These are phyloP conservation scores for Colletotrichum godetiae DNA, from an alignment of 2,329 filamentous ascomycete species.

Conservation along the genomic window DNA sequence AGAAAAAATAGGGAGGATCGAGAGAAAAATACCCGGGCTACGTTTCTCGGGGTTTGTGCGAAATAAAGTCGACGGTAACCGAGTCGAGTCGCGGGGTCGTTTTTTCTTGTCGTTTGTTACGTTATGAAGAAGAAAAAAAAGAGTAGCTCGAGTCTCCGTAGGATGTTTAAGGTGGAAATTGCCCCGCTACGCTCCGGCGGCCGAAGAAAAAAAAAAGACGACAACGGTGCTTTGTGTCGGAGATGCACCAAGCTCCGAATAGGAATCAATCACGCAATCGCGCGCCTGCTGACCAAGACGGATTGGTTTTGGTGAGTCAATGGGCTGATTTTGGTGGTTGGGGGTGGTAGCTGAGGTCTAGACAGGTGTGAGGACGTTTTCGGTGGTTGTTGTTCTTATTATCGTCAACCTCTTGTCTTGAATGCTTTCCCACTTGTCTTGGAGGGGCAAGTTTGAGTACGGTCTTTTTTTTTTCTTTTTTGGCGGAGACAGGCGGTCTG, in stretches of 20 bases:
- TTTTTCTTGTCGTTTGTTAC: slow-evolving; percentile 29
- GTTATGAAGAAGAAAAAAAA: slow-evolving; percentile 15
- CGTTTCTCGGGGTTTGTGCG: slow-evolving; percentile 1
- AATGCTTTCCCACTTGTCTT: neutral
- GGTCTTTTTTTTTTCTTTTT: neutral
- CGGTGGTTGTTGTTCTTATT: neutral
- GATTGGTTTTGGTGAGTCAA: slow-evolving; percentile 33
- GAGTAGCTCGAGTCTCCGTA: slow-evolving; percentile 16
- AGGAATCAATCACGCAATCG: slow-evolving; percentile 37
- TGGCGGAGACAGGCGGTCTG: neutral
- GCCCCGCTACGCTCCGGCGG: slow-evolving; percentile 20
- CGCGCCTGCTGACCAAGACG: slow-evolving; percentile 27
- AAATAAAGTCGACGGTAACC: slow-evolving; percentile 26
- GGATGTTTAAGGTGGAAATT: slow-evolving; percentile 27
- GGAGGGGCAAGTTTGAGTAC: neutral
- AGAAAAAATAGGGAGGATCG: neutral
- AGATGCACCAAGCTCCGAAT: slow-evolving; percentile 22
- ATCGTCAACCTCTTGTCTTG: neutral
- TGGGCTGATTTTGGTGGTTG: slow-evolving; percentile 3
- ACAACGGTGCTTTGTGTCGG: slow-evolving; percentile 22
- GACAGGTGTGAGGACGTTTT: neutral
- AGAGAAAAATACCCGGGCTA: neutral
- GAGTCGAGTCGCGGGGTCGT: slow-evolving; percentile 31
- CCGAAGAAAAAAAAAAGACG: slow-evolving; percentile 8
- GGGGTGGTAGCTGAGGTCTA: neutral